Conservation (phyloP, 257 asterid species). For the Vinca minor region DNA sequence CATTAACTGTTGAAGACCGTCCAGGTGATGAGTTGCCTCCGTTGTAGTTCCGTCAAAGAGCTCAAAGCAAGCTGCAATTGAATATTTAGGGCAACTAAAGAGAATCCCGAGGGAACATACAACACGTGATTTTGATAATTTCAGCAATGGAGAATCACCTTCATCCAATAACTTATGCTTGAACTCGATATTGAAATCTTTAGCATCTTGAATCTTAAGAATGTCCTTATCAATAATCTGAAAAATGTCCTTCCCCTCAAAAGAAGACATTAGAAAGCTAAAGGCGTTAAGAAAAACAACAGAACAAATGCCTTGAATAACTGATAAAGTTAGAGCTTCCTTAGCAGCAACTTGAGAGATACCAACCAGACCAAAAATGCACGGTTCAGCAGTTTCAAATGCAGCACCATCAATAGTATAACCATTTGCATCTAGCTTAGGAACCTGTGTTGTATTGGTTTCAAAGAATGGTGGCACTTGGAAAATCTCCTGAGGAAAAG, state of each 20-base stretch:
- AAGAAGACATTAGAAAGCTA: constrained; percentile 58
- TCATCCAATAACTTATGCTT: constrained; percentile 43
- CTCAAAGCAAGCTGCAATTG: constrained; percentile 67
- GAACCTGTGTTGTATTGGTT: constrained; percentile 24
- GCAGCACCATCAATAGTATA: constrained; percentile 45
- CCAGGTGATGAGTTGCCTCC: constrained; percentile 34
- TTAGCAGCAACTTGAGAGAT: constrained; percentile 59
- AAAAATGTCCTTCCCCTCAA: constrained; percentile 59
- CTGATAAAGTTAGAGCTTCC: constrained; percentile 47
- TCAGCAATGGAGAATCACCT: constrained; percentile 40
- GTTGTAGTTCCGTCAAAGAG: constrained; percentile 42
- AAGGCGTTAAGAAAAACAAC: constrained; percentile 55
- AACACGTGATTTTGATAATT: constrained; percentile 56
- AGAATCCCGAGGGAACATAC: constrained; percentile 56
- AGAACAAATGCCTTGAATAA: constrained; percentile 47
- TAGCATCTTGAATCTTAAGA: constrained; percentile 40
- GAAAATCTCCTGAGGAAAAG: constrained; percentile 30
- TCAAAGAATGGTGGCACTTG: constrained; percentile 38
- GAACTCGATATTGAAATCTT: constrained; percentile 40
- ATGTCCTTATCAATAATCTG: constrained; percentile 55
- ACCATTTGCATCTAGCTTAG: constrained; percentile 32
- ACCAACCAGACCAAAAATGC: constrained; percentile 66
- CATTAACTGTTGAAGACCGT: constrained; percentile 69
- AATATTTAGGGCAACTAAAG: constrained; percentile 53
- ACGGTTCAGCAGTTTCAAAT: constrained; percentile 72